Conservation (phyloP, 2,329 filamentous ascomycete species). For the Alternaria conjuncta region DNA sequence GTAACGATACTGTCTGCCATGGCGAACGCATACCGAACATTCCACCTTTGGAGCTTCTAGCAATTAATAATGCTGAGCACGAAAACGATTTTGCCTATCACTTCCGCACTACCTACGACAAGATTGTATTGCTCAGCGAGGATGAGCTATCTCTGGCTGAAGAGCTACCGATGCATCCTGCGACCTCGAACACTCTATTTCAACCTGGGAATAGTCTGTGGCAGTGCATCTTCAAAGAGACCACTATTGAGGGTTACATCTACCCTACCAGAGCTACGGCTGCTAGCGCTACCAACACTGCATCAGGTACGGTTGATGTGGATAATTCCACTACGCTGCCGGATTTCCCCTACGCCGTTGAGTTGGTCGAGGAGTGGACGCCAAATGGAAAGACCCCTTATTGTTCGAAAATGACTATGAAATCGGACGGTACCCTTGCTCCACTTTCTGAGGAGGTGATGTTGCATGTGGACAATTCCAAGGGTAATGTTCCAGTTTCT, state of each 20-base stretch:
- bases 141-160: slow-evolving; percentile 15
- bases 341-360: slow-evolving; percentile 30
- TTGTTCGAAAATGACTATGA: slow-evolving; percentile 25
- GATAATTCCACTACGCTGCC: not conserved
- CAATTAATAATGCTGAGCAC: not conserved
- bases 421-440: not conserved
- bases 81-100: slow-evolving; percentile 21
- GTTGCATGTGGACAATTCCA: slow-evolving; percentile 10
- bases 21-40: slow-evolving; percentile 30
- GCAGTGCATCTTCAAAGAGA: slow-evolving; percentile 38
- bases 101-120: slow-evolving; percentile 33
- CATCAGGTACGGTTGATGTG: not conserved
- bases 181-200: slow-evolving; percentile 9
- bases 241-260: slow-evolving; percentile 32
- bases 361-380: slow-evolving; percentile 30
- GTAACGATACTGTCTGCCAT: slow-evolving; percentile 15
- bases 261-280: slow-evolving; percentile 14
- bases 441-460: not conserved
- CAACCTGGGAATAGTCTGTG: slow-evolving; percentile 26
- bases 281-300: not conserved
- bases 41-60: slow-evolving; percentile 13
- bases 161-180: not conserved
- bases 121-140: slow-evolving; percentile 27
- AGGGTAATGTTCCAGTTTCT: not conserved
- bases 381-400: slow-evolving; percentile 24